Percentiles rank a stretch among this genome's conserved stretches.
phyloP scores from a whole-genome alignment of 768 basidiomycete genomes.

The Lentinula sp. region DNA sequence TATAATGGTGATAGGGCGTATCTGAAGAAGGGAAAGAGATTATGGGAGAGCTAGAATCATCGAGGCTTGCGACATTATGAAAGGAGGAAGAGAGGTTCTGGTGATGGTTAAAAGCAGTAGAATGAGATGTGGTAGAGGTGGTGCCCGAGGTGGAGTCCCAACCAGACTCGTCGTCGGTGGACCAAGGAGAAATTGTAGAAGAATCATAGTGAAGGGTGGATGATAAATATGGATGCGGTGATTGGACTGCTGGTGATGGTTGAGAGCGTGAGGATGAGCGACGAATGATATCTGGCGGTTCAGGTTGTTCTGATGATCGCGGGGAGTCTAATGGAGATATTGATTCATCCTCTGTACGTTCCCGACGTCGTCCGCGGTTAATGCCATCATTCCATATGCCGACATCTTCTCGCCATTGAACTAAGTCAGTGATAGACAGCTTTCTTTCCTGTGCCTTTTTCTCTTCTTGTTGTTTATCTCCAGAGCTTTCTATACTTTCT shows the following conservation, averaged over 20 bases:
- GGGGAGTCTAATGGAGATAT: constrained; percentile 42
- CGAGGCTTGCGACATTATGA: constrained; percentile 13
- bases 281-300: constrained; percentile 10
- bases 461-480: constrained; percentile 19
- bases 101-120: constrained; percentile 10
- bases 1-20: neutral
- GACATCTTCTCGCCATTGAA: constrained; percentile 54
- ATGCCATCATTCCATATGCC: constrained; percentile 29
- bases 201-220: constrained; percentile 16
- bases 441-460: constrained; percentile 27
- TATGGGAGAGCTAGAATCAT: constrained; percentile 10
- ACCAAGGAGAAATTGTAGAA: constrained; percentile 52
- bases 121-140: constrained; percentile 44
- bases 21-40: constrained; percentile 8
- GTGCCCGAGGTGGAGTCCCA: constrained; percentile 69
- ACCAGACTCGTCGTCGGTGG: constrained; percentile 70
- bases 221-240: constrained; percentile 9
- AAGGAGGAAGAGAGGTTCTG: constrained; percentile 6
- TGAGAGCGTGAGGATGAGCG: constrained; percentile 10
- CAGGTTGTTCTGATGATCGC: constrained; percentile 26
- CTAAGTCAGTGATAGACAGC: constrained; percentile 36
- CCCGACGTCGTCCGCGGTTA: constrained; percentile 57
- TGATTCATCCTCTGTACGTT: constrained; percentile 40
- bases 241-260: constrained; percentile 10
- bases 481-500: constrained; percentile 28